Evolutionary conservation across 179 eudicot species (phyloP).

Genomic region (Camellia oleifera): DNA sequence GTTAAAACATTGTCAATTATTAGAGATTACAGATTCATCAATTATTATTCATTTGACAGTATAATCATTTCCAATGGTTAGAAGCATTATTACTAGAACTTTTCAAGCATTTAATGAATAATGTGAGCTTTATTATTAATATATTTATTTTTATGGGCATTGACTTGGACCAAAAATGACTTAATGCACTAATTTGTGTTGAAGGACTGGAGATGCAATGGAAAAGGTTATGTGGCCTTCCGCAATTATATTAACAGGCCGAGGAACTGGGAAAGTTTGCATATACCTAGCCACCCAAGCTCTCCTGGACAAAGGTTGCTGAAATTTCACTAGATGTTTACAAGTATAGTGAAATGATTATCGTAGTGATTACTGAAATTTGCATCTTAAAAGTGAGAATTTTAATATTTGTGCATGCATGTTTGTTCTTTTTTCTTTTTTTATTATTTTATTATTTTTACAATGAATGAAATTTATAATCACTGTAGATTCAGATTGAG

Average conservation of each 20-base stretch:
- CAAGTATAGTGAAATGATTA: neutral
- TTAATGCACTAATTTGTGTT: conserved; percentile 20
- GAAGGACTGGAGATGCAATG: conserved; percentile 97
- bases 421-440: neutral
- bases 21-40: no score
- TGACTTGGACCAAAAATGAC: conserved; percentile 10
- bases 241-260: conserved; percentile 82
- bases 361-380: neutral
- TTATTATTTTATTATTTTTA: neutral
- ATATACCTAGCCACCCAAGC: conserved; percentile 55
- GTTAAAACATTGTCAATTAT: no score
- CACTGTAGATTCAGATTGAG: neutral
- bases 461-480: neutral
- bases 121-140: conserved; percentile 2
- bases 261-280: conserved; percentile 77
- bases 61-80: neutral
- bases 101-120: neutral
- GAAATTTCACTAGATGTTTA: conserved; percentile 18
- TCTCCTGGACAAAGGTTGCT: conserved; percentile 88
- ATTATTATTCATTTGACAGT: neutral
- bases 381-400: neutral
- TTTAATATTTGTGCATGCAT: neutral
- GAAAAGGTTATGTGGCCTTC: conserved; percentile 81
- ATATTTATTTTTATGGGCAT: neutral
- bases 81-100: neutral